Percentiles rank a stretch among this genome's conserved stretches.
Evolutionary conservation across 306 rosid genomes (phyloP).

Genomic region (Rubus idaeus): DNA sequence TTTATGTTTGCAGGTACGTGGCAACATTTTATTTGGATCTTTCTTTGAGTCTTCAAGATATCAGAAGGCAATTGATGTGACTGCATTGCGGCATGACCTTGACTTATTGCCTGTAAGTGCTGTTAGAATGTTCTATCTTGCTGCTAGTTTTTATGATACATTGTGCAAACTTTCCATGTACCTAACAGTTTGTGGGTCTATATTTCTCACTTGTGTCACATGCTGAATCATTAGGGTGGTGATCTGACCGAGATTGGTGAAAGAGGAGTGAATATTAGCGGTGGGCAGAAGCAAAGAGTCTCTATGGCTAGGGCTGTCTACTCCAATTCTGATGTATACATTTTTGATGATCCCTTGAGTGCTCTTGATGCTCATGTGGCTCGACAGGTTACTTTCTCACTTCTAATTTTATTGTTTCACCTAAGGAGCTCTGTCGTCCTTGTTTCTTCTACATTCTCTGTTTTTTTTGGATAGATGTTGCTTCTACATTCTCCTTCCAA

Average conservation of each 20-base stretch:
- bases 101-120: constrained; percentile 43
- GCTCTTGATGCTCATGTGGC: constrained; percentile 84
- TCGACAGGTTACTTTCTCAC: constrained; percentile 53
- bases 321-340: constrained; percentile 65
- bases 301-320: constrained; percentile 85
- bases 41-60: constrained; percentile 37
- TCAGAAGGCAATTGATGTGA: constrained; percentile 44
- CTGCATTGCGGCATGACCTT: constrained; percentile 50
- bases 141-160: constrained; percentile 1
- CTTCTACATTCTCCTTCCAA: not conserved
- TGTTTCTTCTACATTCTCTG: not conserved
- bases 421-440: not conserved
- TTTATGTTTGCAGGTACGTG: constrained; percentile 44
- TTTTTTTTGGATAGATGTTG: not conserved
- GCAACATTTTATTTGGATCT: constrained; percentile 53
- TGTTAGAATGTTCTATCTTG: constrained; percentile 10
- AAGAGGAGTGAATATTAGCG: constrained; percentile 86
- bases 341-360: constrained; percentile 84
- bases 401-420: constrained; percentile 7
- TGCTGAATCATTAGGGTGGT: constrained; percentile 43
- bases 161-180: not conserved
- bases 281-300: constrained; percentile 88
- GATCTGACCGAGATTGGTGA: constrained; percentile 92
- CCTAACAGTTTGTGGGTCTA: not conserved
- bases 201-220: constrained; percentile 20